Evolutionary conservation across 495 filamentous ascomycete species (phyloP).

Genomic region (Daldinia decipiens): DNA sequence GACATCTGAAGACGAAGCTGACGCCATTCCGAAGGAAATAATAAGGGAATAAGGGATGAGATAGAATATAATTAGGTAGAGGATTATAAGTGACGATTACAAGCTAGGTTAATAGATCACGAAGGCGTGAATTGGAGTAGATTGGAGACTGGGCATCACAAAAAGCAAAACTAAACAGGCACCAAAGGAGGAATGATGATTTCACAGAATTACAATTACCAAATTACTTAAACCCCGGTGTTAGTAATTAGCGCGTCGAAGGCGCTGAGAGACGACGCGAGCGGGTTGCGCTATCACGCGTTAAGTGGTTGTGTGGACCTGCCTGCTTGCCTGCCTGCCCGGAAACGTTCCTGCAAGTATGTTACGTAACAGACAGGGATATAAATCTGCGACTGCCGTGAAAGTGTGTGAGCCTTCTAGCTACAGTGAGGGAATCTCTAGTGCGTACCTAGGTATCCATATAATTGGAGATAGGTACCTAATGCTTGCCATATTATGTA

Average conservation of each 20-base stretch:
- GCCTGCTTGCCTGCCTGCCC: conserved; percentile 9
- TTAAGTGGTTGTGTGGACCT: conserved; percentile 38
- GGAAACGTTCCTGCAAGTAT: conserved; percentile 20
- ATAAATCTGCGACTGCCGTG: not conserved
- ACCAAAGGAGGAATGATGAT: conserved; percentile 28
- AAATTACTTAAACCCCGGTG: conserved; percentile 13
- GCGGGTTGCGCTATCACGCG: conserved; percentile 49
- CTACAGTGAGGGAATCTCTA: conserved; percentile 2
- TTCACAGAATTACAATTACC: conserved; percentile 25
- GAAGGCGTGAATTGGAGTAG: not conserved
- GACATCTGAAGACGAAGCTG: conserved; percentile 46
- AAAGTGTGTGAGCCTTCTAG: not conserved
- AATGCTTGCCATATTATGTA: too few species aligned
- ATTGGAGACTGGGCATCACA: not conserved
- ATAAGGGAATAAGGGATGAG: not conserved
- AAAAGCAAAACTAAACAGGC: conserved; percentile 9
- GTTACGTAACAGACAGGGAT: not conserved
- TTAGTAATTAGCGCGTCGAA: conserved; percentile 38
- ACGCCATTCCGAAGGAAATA: conserved; percentile 35
- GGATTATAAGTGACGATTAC: not conserved
- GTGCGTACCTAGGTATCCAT: too few species aligned
- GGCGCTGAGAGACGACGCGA: conserved; percentile 45
- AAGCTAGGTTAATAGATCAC: not conserved
- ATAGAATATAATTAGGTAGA: conserved; percentile 1
- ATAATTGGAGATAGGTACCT: not conserved